These are phyloP conservation scores for Lophium mytilinum DNA, from an alignment of 495 filamentous ascomycete genomes.

Conservation along the genomic window DNA sequence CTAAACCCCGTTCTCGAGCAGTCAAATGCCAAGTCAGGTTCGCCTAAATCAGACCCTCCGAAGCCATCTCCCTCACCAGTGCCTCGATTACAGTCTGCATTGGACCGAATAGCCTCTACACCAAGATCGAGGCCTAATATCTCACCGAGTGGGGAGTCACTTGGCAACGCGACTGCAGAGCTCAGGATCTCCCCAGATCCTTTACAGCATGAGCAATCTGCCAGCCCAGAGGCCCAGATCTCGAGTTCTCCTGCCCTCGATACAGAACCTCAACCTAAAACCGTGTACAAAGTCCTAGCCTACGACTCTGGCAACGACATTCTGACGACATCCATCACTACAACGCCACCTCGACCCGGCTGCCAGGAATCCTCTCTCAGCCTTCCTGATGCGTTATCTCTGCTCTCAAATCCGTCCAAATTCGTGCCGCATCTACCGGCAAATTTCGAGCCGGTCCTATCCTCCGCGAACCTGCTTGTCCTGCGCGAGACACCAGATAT, in stretches of 20 bases:
- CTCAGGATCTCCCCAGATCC: not conserved
- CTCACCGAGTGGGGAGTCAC: not conserved
- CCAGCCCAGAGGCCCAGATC: not conserved
- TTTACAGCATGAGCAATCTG: too few species aligned
- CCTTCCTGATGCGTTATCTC: constrained; percentile 4
- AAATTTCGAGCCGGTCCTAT: constrained; percentile 6
- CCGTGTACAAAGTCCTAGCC: constrained; percentile 5
- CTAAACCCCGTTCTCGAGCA: not conserved
- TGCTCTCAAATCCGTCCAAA: constrained; percentile 5
- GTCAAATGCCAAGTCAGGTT: not conserved
- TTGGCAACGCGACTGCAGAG: not conserved
- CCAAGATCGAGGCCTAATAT: not conserved
- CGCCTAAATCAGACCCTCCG: not conserved
- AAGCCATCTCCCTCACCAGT: not conserved
- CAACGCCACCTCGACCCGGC: not conserved
- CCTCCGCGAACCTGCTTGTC: constrained; percentile 5
- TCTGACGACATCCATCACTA: not conserved
- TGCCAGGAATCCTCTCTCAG: not conserved
- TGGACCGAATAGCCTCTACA: not conserved
- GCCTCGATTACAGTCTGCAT: not conserved
- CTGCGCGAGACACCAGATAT: constrained; percentile 3
- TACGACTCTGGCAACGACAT: constrained; percentile 11
- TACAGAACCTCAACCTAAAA: not conserved
- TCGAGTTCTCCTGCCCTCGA: too few species aligned
- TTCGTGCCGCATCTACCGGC: constrained; percentile 14